Conservation (phyloP, 208 protist species). For the Leishmania aethiopica region DNA sequence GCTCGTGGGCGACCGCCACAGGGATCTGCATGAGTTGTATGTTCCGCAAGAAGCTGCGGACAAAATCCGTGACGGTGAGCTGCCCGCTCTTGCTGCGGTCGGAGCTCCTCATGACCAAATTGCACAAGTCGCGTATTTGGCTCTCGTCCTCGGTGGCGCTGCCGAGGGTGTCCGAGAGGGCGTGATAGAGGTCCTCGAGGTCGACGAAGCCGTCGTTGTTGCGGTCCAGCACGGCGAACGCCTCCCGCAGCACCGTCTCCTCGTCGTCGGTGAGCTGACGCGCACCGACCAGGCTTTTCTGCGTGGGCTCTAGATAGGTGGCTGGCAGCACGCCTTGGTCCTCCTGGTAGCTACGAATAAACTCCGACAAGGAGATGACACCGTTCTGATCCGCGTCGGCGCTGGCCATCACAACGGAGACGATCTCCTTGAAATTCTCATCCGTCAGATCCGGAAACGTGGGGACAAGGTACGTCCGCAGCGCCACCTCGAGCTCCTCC, state of each 20-base stretch:
- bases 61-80: slow-evolving; percentile 68
- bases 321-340: slow-evolving; percentile 86
- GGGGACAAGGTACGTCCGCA: slow-evolving; percentile 49
- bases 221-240: slow-evolving; percentile 77
- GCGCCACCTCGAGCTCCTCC: slow-evolving; percentile 62
- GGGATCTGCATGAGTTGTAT: slow-evolving; percentile 61
- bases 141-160: slow-evolving; percentile 42
- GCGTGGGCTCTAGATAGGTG: slow-evolving; percentile 58
- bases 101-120: slow-evolving; percentile 80
- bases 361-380: slow-evolving; percentile 75
- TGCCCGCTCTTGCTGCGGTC: slow-evolving; percentile 46
- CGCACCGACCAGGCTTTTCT: slow-evolving; percentile 2
- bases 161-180: slow-evolving; percentile 64
- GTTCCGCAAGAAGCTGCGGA: slow-evolving; percentile 62
- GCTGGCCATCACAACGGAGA: slow-evolving; percentile 72
- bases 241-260: slow-evolving; percentile 58
- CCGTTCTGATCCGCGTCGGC: slow-evolving; percentile 76
- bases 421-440: slow-evolving; percentile 71
- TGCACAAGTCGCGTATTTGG: slow-evolving; percentile 75
- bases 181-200: slow-evolving; percentile 61
- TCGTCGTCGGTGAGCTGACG: slow-evolving; percentile 69
- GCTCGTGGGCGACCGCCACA: slow-evolving; percentile 56
- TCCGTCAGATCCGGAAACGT: slow-evolving; percentile 72
- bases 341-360: slow-evolving; percentile 88
- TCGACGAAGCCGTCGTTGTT: slow-evolving; percentile 80